These are phyloP conservation scores for Mycosphaerella sp. DNA, from an alignment of 2,329 filamentous ascomycete species.

Conservation along the genomic window DNA sequence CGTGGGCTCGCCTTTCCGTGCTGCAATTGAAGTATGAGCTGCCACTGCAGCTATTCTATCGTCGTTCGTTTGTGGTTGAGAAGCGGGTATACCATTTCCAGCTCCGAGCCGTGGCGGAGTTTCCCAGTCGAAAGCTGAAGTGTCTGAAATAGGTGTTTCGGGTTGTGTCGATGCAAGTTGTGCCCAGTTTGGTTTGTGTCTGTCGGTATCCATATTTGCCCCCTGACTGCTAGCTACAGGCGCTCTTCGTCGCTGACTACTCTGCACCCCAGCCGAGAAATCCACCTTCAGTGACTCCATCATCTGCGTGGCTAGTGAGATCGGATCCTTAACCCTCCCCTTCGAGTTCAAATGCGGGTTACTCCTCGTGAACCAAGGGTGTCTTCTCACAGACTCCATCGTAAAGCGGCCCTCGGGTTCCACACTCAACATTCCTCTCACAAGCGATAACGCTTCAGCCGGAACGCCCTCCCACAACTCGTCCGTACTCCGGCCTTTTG, in stretches of 20 bases:
- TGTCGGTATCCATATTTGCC: slow-evolving; percentile 64
- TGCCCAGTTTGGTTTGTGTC: slow-evolving; percentile 10
- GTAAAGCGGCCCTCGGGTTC: slow-evolving; percentile 69
- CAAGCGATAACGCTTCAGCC: slow-evolving; percentile 64
- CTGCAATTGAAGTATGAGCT: slow-evolving; percentile 20
- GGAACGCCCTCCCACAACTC: slow-evolving; percentile 79
- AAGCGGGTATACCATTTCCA: slow-evolving; percentile 36
- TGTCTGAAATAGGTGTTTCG: slow-evolving; percentile 65
- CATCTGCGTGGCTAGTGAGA: slow-evolving; percentile 89
- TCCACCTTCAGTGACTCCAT: slow-evolving; percentile 86
- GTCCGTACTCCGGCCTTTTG: slow-evolving; percentile 70
- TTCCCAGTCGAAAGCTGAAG: slow-evolving; percentile 74
- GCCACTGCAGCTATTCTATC: slow-evolving; percentile 25
- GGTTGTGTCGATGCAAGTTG: slow-evolving; percentile 75
- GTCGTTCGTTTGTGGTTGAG: slow-evolving; percentile 31
- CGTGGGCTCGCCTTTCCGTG: slow-evolving; percentile 30
- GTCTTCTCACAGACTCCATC: slow-evolving; percentile 78
- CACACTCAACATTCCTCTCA: slow-evolving; percentile 89
- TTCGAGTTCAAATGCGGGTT: slow-evolving; percentile 71
- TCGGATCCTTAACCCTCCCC: slow-evolving; percentile 68
- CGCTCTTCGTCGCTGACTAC: slow-evolving; percentile 35
- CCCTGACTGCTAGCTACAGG: slow-evolving; percentile 31
- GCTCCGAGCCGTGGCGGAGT: slow-evolving; percentile 56
- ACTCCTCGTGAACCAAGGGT: slow-evolving; percentile 86
- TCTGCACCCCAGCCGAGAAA: slow-evolving; percentile 62